A percentile compares a stretch with the other conserved stretches of the same genome.
phyloP scores from a whole-genome alignment of 371 early-diverging fungal genomes.

The Mucor lusitanicus region DNA sequence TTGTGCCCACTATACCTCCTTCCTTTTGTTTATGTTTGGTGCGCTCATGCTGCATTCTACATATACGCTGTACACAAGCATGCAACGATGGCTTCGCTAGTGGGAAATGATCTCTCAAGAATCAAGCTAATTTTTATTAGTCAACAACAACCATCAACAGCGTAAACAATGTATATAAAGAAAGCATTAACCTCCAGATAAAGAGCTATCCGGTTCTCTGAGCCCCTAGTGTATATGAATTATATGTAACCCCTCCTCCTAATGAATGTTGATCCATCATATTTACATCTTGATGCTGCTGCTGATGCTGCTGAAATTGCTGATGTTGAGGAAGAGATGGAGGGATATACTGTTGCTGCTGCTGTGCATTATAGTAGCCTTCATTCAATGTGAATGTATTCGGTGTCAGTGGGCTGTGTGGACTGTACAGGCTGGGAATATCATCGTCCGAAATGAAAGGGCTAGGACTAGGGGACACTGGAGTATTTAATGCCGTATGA shows the following conservation, averaged over 20 bases:
- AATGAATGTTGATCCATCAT: conserved; percentile 11
- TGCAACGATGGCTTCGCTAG: neutral
- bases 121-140: neutral
- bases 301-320: neutral
- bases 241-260: conserved; percentile 1
- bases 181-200: neutral
- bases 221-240: neutral
- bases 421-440: conserved; percentile 26
- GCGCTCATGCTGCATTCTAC: neutral
- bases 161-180: neutral
- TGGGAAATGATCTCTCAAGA: neutral
- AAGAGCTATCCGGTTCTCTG: neutral
- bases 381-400: conserved; percentile 10
- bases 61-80: neutral
- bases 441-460: conserved; percentile 34
- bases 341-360: neutral
- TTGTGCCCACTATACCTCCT: neutral
- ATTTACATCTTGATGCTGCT: neutral
- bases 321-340: neutral
- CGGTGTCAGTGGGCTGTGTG: conserved; percentile 19
- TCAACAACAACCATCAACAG: too few relatives aligned
- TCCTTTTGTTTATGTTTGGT: neutral
- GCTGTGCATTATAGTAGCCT: neutral
- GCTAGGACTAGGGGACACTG: conserved; percentile 31
- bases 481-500: conserved; percentile 36